Conservation (phyloP, 176 grass and related monocot species). For the Aegilops bicornis region DNA sequence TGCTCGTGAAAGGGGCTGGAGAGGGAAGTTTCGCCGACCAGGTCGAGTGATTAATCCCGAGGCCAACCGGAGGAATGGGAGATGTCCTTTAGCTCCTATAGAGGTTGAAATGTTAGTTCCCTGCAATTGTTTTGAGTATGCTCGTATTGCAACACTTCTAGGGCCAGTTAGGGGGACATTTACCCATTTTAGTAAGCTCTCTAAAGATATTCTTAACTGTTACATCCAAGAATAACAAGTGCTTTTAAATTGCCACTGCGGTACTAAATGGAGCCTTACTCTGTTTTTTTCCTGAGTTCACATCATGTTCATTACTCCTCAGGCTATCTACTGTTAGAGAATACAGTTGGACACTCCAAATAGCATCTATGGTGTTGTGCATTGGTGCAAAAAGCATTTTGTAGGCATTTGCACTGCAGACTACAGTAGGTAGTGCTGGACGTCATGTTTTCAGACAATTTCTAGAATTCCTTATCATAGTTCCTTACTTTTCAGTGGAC, state of each 20-base stretch:
- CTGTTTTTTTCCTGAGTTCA: neutral
- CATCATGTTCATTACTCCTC: neutral
- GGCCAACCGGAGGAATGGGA: conserved; percentile 82
- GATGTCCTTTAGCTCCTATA: conserved; percentile 80
- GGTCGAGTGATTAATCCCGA: conserved; percentile 83
- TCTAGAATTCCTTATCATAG: neutral
- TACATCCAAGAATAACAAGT: neutral
- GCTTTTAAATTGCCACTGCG: neutral
- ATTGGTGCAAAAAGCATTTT: neutral
- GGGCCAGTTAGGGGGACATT: neutral
- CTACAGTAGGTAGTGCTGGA: neutral
- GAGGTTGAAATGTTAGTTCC: conserved; percentile 56
- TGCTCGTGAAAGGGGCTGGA: conserved; percentile 87
- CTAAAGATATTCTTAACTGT: neutral
- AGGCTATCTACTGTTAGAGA: neutral
- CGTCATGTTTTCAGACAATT: conserved; percentile 1
- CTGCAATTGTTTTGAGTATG: conserved; percentile 9
- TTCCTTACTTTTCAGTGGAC: neutral
- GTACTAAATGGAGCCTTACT: neutral
- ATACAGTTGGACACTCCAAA: neutral
- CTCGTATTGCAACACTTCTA: neutral
- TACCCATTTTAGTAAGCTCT: neutral
- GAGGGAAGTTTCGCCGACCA: conserved; percentile 78
- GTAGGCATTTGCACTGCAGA: neutral
- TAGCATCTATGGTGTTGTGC: neutral